A percentile compares a stretch with the other conserved stretches of the same genome.
Evolutionary conservation across 805 yeast genomes (phyloP).

Genomic region (Sugiyamaella lignohabitans): DNA sequence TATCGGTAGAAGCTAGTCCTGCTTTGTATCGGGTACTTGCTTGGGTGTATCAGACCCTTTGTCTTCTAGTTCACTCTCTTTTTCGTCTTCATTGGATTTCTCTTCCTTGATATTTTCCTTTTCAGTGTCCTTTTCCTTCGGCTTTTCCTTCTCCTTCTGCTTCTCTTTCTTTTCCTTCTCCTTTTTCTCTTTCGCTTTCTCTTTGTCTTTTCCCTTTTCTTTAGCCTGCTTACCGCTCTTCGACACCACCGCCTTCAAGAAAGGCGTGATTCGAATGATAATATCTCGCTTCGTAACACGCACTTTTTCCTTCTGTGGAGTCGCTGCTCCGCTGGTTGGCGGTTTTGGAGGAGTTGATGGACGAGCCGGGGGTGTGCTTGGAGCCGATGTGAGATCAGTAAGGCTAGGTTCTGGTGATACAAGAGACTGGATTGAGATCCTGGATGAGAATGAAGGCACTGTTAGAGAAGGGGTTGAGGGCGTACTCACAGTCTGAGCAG

Average conservation of each 20-base stretch:
- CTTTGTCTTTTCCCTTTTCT: not conserved
- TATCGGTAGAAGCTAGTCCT: no score
- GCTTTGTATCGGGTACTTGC: no score
- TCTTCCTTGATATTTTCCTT: not conserved
- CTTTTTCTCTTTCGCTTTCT: not conserved
- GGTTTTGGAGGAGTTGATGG: conserved; percentile 22
- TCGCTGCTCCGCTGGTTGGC: conserved; percentile 24
- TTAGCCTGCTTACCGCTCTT: not conserved
- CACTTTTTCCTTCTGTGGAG: conserved; percentile 15
- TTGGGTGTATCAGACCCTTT: not conserved
- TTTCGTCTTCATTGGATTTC: not conserved
- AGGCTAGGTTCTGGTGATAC: conserved; percentile 1
- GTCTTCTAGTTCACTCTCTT: not conserved
- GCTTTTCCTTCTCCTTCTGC: not conserved
- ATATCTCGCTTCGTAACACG: conserved; percentile 47
- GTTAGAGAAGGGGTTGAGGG: not conserved
- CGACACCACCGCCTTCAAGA: conserved; percentile 22
- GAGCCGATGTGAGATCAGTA: conserved; percentile 3
- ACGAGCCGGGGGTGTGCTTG: conserved; percentile 4
- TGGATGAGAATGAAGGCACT: not conserved
- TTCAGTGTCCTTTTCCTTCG: not conserved
- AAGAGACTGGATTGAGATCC: conserved; percentile 10
- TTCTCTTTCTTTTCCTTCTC: not conserved
- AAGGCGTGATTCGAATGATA: conserved; percentile 31
- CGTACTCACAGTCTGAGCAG: not conserved